Evolutionary conservation across 2,329 filamentous ascomycete genomes (phyloP).

Genomic region (Sporothrix protearum): DNA sequence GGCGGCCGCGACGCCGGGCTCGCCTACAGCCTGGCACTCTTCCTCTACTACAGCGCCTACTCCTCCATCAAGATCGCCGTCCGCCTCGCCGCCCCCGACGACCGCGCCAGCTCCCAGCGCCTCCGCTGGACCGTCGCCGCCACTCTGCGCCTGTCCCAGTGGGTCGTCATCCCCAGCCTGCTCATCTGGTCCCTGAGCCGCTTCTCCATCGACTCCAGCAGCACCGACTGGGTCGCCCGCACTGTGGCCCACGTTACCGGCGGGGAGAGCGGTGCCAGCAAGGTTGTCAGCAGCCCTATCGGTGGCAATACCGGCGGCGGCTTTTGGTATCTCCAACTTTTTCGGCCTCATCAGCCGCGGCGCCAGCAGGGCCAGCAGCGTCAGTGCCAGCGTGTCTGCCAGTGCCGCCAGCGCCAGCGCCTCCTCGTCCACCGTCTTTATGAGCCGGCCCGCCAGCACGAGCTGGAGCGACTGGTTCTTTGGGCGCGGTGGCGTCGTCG

Average conservation of each 20-base stretch:
- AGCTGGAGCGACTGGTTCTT: slow-evolving; percentile 81
- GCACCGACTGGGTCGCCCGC: slow-evolving; percentile 30
- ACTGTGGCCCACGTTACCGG: slow-evolving; percentile 28
- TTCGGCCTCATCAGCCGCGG: slow-evolving; percentile 20
- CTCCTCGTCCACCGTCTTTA: not conserved
- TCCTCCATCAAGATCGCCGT: slow-evolving; percentile 69
- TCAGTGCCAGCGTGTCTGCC: not conserved
- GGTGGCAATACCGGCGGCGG: not conserved
- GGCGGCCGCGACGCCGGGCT: slow-evolving; percentile 91
- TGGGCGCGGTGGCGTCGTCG: slow-evolving; percentile 76
- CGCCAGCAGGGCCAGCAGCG: slow-evolving; percentile 6
- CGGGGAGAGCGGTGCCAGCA: slow-evolving; percentile 1
- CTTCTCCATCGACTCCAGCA: slow-evolving; percentile 83
- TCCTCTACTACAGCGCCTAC: slow-evolving; percentile 86
- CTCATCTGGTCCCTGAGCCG: slow-evolving; percentile 95
- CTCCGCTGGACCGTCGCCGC: slow-evolving; percentile 69
- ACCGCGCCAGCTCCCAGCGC: slow-evolving; percentile 54
- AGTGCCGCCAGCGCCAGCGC: not conserved
- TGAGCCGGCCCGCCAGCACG: slow-evolving; percentile 45
- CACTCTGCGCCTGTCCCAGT: slow-evolving; percentile 73
- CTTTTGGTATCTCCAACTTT: slow-evolving; percentile 19
- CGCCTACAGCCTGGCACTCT: slow-evolving; percentile 86
- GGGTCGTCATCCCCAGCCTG: slow-evolving; percentile 77
- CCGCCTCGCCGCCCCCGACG: slow-evolving; percentile 55
- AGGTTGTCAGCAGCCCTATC: slow-evolving; percentile 5